These are phyloP conservation scores for Echinosophora koreensis DNA, from an alignment of 306 rosid species.

Conservation along the genomic window DNA sequence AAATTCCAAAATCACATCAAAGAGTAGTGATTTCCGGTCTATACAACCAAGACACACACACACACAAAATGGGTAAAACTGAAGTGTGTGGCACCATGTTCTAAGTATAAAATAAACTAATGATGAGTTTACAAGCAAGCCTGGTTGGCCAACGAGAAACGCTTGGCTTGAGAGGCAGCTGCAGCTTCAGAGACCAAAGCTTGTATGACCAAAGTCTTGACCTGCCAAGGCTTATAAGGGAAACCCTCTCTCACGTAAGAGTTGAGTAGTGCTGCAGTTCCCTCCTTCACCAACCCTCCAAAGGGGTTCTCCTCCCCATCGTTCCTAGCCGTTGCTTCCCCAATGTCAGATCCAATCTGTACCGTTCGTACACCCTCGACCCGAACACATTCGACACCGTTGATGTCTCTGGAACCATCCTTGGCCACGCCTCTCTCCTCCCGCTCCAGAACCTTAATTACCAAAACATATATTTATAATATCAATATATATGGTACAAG, in stretches of 20 bases:
- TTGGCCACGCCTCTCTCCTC: conserved; percentile 81
- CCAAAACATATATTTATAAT: not conserved
- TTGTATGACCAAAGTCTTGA: conserved; percentile 81
- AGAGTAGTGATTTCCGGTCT: not conserved
- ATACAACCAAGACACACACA: not conserved
- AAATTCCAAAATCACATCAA: not conserved
- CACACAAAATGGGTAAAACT: not conserved
- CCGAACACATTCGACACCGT: conserved; percentile 86
- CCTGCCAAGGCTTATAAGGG: conserved; percentile 83
- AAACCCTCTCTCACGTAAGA: conserved; percentile 74
- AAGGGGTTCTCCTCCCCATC: conserved; percentile 63
- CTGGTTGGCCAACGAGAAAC: conserved; percentile 68
- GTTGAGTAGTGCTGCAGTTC: conserved; percentile 74
- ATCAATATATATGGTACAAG: too few species aligned
- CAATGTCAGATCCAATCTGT: conserved; percentile 78
- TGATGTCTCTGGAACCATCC: conserved; percentile 84
- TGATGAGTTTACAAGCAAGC: conserved; percentile 58
- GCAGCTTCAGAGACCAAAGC: conserved; percentile 68
- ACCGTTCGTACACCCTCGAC: conserved; percentile 72
- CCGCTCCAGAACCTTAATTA: conserved; percentile 78
- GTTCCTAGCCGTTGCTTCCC: conserved; percentile 69
- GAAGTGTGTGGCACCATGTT: too few species aligned
- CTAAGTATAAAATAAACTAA: too few species aligned
- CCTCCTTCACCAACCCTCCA: conserved; percentile 75
- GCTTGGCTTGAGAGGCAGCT: conserved; percentile 67